Percentiles rank a stretch among this genome's conserved stretches.
These are phyloP conservation scores for Knoxia roxburghii DNA, from an alignment of 257 asterid genomes.

Conservation along the genomic window DNA sequence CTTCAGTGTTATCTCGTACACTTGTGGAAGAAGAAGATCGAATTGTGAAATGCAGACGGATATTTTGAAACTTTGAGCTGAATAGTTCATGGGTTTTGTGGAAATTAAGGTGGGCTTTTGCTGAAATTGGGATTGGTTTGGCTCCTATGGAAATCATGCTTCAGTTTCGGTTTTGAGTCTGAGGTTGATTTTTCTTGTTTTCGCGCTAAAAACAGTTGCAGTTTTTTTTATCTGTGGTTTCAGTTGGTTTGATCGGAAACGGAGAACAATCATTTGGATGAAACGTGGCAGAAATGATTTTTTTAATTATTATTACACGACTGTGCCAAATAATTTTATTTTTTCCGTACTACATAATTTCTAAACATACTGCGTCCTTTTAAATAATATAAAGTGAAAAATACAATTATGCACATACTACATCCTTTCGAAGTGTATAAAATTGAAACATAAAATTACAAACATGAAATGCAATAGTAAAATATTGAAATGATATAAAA, in stretches of 20 bases:
- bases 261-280: not conserved
- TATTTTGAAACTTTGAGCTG: not conserved
- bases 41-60: constrained; percentile 3
- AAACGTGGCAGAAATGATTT: constrained; percentile 1
- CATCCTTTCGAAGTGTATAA: too few relatives aligned
- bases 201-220: constrained; percentile 25
- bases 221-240: constrained; percentile 14
- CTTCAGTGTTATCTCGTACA: constrained; percentile 7
- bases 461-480: too few relatives aligned
- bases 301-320: not conserved
- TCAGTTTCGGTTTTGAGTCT: not conserved
- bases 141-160: constrained; percentile 14
- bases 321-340: not conserved
- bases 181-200: constrained; percentile 13
- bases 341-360: too few relatives aligned
- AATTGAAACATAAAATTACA: too few relatives aligned
- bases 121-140: constrained; percentile 5
- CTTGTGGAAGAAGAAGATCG: constrained; percentile 18
- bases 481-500: too few relatives aligned
- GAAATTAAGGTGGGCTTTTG: constrained; percentile 3
- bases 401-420: too few relatives aligned
- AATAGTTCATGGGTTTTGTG: constrained; percentile 1
- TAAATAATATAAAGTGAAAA: too few relatives aligned
- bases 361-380: too few relatives aligned
- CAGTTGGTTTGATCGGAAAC: constrained; percentile 12